A percentile compares a stretch with the other conserved stretches of the same genome.
phyloP scores from a whole-genome alignment of 352 stramenopile species.

The Pythium biforme region DNA sequence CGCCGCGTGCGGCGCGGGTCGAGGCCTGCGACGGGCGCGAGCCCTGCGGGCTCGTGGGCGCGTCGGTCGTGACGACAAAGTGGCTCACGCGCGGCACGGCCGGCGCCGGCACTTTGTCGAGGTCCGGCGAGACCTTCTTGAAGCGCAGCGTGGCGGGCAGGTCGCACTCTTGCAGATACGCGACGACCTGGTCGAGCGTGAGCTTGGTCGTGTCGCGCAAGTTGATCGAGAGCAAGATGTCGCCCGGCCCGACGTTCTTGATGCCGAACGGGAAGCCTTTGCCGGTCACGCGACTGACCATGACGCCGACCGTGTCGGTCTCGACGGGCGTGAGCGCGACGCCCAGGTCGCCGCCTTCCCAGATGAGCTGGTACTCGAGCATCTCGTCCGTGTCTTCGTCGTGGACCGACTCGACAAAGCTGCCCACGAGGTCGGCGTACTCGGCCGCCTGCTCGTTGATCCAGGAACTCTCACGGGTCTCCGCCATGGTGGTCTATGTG shows the following conservation, averaged over 20 bases:
- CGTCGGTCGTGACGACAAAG: constrained; percentile 64
- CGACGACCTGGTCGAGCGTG: constrained; percentile 78
- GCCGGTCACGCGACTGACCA: constrained; percentile 78
- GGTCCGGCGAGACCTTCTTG: constrained; percentile 74
- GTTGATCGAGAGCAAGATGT: constrained; percentile 84
- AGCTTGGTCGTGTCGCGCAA: constrained; percentile 77
- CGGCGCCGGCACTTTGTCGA: constrained; percentile 34
- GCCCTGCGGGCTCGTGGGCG: constrained; percentile 57
- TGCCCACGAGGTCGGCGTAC: constrained; percentile 80
- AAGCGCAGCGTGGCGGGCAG: constrained; percentile 83
- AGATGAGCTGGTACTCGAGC: constrained; percentile 89
- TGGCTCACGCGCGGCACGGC: constrained; percentile 55
- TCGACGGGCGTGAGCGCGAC: constrained; percentile 81
- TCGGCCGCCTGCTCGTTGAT: constrained; percentile 87
- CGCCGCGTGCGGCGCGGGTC: constrained; percentile 12
- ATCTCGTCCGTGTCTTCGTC: constrained; percentile 83
- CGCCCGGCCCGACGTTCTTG: constrained; percentile 82
- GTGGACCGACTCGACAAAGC: constrained; percentile 83
- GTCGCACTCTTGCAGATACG: constrained; percentile 81
- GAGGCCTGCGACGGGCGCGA: constrained; percentile 21
- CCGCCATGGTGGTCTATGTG: constrained; percentile 11
- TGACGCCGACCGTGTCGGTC: constrained; percentile 49
- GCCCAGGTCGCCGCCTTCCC: constrained; percentile 81
- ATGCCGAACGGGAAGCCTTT: constrained; percentile 88
- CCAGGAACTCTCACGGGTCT: constrained; percentile 34